Base-by-base conservation (phyloP, 768 basidiomycete species). In the Tulasnella sp. region DNA sequence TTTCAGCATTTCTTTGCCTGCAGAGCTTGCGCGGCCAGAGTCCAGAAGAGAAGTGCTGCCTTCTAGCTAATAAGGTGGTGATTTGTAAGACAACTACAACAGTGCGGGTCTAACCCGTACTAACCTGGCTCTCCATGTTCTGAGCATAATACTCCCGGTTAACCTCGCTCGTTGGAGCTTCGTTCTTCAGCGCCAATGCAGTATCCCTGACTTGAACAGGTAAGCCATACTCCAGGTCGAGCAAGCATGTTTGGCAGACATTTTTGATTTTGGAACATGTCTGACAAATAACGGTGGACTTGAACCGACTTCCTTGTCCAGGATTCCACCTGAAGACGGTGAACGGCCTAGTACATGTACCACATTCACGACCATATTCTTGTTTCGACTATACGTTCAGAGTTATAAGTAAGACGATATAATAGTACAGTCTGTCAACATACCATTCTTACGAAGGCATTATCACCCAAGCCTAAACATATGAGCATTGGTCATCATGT, bases 251-350 rank as follows among this genome's bases (percentile, higher is more conserved):
- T 69, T 98, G 95, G 70, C 95, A 99, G 48, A 95, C 82, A 61
- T 91, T 91, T 70, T 87, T 87, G 58, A 89, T 79, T 69, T 96
- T 96, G 43, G 92, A 86, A 60, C 93, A 96, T 3, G 92, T 93
- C 65, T 93, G 92, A 67, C 91, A 95, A 55, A 96, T 80, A 55
- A 95, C 90, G 9, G 95, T 99, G 53, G 89, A 85, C 72, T 98
- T 98, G 78, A 77, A 96, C 25, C 93, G 81, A 64, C 81, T 83
- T 35, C 91, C 93, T 3, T 80, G 70, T 39, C 95, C 95, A 2
- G 95, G 92, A 62, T 96, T 93, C 95, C 95, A 99, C 34, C 90
- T 83, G 69, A 99, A 99, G 59, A 96, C 84, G 42, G 88, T 93
- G 68, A 92, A 93, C 2, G 89, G 95, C 20, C 95, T 77, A 2